Percentiles rank a stretch among this genome's conserved stretches.
These are phyloP conservation scores for Boechera stricta DNA, from an alignment of 345 rosid species.

Conservation along the genomic window DNA sequence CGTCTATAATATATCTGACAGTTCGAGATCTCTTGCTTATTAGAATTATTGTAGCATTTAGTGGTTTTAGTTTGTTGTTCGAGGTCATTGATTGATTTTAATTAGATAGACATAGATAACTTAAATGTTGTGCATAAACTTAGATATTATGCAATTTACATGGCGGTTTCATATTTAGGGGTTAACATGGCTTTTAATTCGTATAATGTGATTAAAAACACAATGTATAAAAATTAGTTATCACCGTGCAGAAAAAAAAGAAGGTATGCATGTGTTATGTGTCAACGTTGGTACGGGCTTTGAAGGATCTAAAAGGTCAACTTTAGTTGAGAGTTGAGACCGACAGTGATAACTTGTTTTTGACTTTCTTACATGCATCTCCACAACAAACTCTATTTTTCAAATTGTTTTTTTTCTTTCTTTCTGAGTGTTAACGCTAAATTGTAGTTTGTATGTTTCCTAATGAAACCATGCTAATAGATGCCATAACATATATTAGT, in stretches of 20 bases:
- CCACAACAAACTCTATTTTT: not conserved
- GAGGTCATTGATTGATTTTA: not conserved
- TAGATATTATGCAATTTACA: constrained; percentile 7
- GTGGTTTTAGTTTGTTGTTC: not conserved
- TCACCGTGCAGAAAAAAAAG: constrained; percentile 33
- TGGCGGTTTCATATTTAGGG: constrained; percentile 15
- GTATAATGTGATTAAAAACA: constrained; percentile 26
- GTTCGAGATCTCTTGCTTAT: not conserved
- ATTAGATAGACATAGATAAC: not conserved
- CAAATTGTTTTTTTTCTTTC: not conserved
- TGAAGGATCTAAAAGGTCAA: constrained; percentile 37
- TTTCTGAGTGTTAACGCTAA: not conserved
- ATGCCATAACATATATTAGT: not conserved
- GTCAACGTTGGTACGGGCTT: constrained; percentile 40
- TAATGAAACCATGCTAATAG: not conserved
- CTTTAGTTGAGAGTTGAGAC: constrained; percentile 40
- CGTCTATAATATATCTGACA: not conserved
- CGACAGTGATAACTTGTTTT: constrained; percentile 9
- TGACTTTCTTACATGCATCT: constrained; percentile 6
- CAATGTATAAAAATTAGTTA: constrained; percentile 25
- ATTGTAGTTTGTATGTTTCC: not conserved
- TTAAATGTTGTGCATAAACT: not conserved
- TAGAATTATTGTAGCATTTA: not conserved
- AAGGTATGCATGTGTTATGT: constrained; percentile 41
- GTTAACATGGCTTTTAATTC: constrained; percentile 33